These are phyloP conservation scores for Stephania yunnanensis DNA, from an alignment of 164 flowering plant genomes.

Conservation along the genomic window DNA sequence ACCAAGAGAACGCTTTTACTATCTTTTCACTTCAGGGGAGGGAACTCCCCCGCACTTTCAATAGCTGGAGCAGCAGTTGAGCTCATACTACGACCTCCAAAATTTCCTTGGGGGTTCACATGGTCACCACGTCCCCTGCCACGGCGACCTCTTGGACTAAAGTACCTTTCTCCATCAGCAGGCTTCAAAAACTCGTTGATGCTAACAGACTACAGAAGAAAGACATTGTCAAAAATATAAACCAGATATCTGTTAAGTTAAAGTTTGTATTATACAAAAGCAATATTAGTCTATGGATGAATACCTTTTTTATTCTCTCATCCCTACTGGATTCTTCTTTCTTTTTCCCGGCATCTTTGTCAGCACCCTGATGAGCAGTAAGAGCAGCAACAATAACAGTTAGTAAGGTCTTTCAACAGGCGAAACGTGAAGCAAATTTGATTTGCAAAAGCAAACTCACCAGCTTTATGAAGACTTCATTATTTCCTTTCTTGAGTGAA, in stretches of 20 bases:
- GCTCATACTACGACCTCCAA: neutral
- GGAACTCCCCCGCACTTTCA: neutral
- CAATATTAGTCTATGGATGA: neutral
- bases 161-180: conserved; percentile 10
- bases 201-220: conserved; percentile 13
- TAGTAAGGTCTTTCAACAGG: neutral
- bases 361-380: conserved; percentile 24
- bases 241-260: neutral
- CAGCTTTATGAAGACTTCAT: conserved; percentile 43
- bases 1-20: neutral
- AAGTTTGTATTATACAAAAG: neutral
- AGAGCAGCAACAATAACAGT: neutral
- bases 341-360: conserved; percentile 26
- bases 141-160: neutral
- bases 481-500: conserved; percentile 45
- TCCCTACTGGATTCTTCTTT: conserved; percentile 25
- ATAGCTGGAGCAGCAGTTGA: conserved; percentile 1
- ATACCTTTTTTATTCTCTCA: conserved; percentile 40
- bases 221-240: neutral
- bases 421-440: neutral
- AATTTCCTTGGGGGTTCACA: neutral
- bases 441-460: conserved; percentile 19
- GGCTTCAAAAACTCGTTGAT: conserved; percentile 15
- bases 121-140: conserved; percentile 2
- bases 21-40: neutral